phyloP scores from a whole-genome alignment of 2,329 filamentous ascomycete species.

The Parascedosporium putredinis region DNA sequence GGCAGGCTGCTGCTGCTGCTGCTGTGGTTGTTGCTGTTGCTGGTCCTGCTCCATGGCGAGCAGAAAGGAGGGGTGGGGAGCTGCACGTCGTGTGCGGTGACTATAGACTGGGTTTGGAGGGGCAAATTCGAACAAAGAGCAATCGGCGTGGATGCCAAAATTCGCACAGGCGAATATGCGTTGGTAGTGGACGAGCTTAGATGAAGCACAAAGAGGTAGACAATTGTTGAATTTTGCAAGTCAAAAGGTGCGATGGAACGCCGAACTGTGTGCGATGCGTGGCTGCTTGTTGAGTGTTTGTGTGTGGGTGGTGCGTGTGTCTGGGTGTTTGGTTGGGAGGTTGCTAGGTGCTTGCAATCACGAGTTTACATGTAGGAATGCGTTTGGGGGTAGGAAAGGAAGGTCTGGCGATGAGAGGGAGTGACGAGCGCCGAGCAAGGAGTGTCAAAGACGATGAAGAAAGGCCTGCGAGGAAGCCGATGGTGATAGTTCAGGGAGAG shows the following conservation, averaged over 20 bases:
- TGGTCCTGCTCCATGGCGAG: constrained; percentile 47
- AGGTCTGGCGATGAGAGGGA: constrained; percentile 19
- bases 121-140: neutral
- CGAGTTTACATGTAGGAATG: neutral
- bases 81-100: constrained; percentile 34
- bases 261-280: constrained; percentile 2
- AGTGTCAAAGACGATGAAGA: constrained; percentile 23
- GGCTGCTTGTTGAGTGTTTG: neutral
- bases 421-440: constrained; percentile 21
- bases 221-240: neutral
- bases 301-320: neutral
- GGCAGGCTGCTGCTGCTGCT: constrained; percentile 37
- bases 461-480: constrained; percentile 7
- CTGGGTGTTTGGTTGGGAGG: constrained; percentile 1
- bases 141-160: constrained; percentile 4
- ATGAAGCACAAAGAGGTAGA: neutral
- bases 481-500: constrained; percentile 14
- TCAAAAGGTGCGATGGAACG: neutral
- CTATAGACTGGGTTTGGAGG: neutral
- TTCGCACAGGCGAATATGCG: constrained; percentile 1
- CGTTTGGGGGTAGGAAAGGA: constrained; percentile 20
- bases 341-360: neutral
- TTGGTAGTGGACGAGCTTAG: neutral
- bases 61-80: constrained; percentile 24
- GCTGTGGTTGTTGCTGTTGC: constrained; percentile 41